These are phyloP conservation scores for Emmonsia crescens DNA, from an alignment of 2,329 filamentous ascomycete genomes.

Conservation along the genomic window DNA sequence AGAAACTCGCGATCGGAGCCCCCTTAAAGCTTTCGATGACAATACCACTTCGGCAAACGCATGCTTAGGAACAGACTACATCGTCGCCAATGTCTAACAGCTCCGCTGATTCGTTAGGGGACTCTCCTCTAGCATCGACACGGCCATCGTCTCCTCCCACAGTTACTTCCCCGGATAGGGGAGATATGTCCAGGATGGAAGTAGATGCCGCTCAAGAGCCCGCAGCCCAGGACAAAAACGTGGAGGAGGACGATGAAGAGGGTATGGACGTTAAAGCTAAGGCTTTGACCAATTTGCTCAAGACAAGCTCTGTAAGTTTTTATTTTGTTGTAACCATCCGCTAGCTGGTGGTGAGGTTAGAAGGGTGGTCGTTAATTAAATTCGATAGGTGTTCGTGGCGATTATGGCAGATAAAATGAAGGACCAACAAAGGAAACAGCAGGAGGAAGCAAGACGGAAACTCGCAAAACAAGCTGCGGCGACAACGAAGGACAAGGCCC, in stretches of 20 bases:
- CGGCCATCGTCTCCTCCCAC: slow-evolving; percentile 21
- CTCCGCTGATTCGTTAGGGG: slow-evolving; percentile 18
- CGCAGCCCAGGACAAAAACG: slow-evolving; percentile 11
- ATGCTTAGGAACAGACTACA: not conserved
- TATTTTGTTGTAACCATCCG: slow-evolving; percentile 6
- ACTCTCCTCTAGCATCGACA: slow-evolving; percentile 21
- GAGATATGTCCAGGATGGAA: slow-evolving; percentile 10
- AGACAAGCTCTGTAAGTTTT: slow-evolving; percentile 33
- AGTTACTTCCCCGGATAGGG: slow-evolving; percentile 13
- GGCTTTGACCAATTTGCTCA: slow-evolving; percentile 35
- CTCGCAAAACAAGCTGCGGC: slow-evolving; percentile 25
- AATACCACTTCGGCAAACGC: not conserved
- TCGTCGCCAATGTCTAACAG: slow-evolving; percentile 18
- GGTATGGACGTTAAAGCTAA: slow-evolving; percentile 35
- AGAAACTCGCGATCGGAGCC: not conserved
- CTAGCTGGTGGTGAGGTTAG: not conserved
- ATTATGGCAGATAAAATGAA: slow-evolving; percentile 43
- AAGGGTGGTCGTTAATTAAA: not conserved
- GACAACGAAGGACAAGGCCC: slow-evolving; percentile 18
- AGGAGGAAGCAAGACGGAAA: slow-evolving; percentile 31
- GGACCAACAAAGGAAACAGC: slow-evolving; percentile 32
- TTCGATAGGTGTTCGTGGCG: slow-evolving; percentile 34
- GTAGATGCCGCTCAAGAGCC: slow-evolving; percentile 5
- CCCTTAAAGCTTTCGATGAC: not conserved
- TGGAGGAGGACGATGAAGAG: slow-evolving; percentile 22